Conservation (phyloP, 2,329 filamentous ascomycete species). For the Sporothrix protearum region DNA sequence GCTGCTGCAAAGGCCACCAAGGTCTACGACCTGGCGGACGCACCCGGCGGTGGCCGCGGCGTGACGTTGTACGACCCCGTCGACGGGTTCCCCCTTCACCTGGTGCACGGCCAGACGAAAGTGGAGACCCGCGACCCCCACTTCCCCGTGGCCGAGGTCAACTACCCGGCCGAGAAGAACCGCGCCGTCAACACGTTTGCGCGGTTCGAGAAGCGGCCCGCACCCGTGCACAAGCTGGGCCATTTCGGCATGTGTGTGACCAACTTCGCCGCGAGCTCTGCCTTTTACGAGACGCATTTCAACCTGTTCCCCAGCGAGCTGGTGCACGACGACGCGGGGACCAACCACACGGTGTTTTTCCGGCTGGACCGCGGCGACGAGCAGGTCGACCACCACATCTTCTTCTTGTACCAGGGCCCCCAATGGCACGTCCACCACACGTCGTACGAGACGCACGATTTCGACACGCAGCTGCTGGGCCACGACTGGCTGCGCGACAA, state of each 20-base stretch:
- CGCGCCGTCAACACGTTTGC: constrained; percentile 48
- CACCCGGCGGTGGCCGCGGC: constrained; percentile 52
- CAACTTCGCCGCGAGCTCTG: constrained; percentile 46
- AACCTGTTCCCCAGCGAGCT: constrained; percentile 52
- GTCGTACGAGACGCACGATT: constrained; percentile 67
- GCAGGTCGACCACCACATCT: constrained; percentile 50
- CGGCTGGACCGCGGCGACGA: constrained; percentile 44
- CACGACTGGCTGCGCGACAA: constrained; percentile 64
- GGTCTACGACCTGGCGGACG: constrained; percentile 48
- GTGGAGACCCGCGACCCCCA: constrained; percentile 41
- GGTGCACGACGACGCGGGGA: constrained; percentile 38
- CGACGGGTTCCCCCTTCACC: constrained; percentile 55
- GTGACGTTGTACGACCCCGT: constrained; percentile 53
- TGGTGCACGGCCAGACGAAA: constrained; percentile 52
- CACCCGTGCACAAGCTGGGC: constrained; percentile 48
- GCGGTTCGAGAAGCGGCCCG: constrained; percentile 47
- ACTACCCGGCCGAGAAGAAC: constrained; percentile 51
- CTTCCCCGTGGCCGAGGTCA: constrained; percentile 43
- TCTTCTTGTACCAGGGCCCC: constrained; percentile 49
- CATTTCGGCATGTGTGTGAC: constrained; percentile 55
- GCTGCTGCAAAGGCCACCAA: constrained; percentile 46
- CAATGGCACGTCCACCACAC: constrained; percentile 61
- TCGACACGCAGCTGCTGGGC: constrained; percentile 65
- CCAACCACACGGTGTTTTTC: constrained; percentile 45
- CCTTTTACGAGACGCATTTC: constrained; percentile 51